Evolutionary conservation across 176 grass and related monocot species (phyloP).

Genomic region (Elaeis guineensis): DNA sequence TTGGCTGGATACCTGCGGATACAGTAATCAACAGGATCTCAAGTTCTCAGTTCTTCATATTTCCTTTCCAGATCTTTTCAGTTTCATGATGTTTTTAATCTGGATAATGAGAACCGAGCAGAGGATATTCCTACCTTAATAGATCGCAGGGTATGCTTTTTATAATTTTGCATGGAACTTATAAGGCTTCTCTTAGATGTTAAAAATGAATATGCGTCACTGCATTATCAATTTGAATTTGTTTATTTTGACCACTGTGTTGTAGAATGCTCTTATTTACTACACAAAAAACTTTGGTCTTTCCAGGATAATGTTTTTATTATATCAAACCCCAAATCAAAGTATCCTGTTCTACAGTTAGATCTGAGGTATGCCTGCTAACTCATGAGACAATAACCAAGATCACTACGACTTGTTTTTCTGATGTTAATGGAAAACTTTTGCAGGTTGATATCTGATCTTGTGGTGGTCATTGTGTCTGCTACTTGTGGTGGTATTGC

Average conservation of each 20-base stretch:
- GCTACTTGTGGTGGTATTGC: constrained; percentile 93
- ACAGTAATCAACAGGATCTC: too few species aligned
- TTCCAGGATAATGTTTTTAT: constrained; percentile 98
- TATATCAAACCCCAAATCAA: constrained; percentile 99
- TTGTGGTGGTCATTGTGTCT: constrained; percentile 95
- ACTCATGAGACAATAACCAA: not conserved
- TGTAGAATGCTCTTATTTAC: too few species aligned
- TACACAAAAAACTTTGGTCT: not conserved
- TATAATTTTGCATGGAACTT: too few species aligned
- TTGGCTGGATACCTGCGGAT: too few species aligned
- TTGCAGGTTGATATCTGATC: constrained; percentile 96
- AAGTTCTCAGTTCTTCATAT: too few species aligned
- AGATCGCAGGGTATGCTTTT: constrained; percentile 63
- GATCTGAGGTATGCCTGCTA: constrained; percentile 55
- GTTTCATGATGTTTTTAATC: constrained; percentile 92
- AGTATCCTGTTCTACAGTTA: constrained; percentile 95
- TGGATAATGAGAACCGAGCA: constrained; percentile 65
- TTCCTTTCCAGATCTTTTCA: constrained; percentile 34
- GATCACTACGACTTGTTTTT: constrained; percentile 9
- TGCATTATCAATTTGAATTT: not conserved
- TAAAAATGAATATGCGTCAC: too few species aligned
- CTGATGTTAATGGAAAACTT: constrained; percentile 21
- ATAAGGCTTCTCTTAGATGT: too few species aligned
- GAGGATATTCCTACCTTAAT: constrained; percentile 94
- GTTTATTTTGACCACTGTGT: not conserved